Evolutionary conservation across 148 eudicot genomes (phyloP), one percentile per base, ranked within the genome.

Genomic region (Fagopyrum homotropicum): DNA sequence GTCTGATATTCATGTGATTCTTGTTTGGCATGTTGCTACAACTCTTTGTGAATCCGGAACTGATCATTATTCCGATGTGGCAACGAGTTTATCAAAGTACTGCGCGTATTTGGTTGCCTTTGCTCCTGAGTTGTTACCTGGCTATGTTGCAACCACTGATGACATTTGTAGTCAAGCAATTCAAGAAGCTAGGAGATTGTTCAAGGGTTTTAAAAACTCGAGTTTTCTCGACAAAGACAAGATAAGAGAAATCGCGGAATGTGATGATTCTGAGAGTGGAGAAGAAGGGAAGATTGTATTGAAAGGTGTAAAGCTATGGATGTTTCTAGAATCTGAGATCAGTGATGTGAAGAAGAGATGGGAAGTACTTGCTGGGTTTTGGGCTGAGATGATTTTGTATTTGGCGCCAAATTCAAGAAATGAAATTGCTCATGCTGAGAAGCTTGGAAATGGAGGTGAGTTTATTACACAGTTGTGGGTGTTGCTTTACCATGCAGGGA

Each of bases 361-460:
- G 64, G 12, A 59, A 19, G 64, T 59, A 12, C 26, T 59, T 7
- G 30, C 64, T 10, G 64, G 64, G 1, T 59, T 59, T 19, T 59
- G 64, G 64, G 64, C 30, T 6, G 30, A 59, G 40, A 9, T 59
- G 64, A 59, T 59, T 19, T 11, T 59, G 8, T 59, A 7, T 22
- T 19, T 59, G 64, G 64, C 64, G 19, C 64, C 64, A 6, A 59
- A 19, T 59, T 59, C 64, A 8, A 59, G 12, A 8, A 59, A 59
- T 59, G 35, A 59, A 59, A 59, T 59, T 29, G 64, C 40, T 19
- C 64, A 59, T 59, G 64, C 64, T 59, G 3, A 59, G 7, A 59
- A 59, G 69, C 69, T 63, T 30, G 45, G 45, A 3, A 7, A 63
- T 35, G 69, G 69, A 63, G 45, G 68, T 57, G 69, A 63, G 69